phyloP scores from a whole-genome alignment of 2,329 filamentous ascomycete genomes.

The Magnaporthiopsis rhizophila region DNA sequence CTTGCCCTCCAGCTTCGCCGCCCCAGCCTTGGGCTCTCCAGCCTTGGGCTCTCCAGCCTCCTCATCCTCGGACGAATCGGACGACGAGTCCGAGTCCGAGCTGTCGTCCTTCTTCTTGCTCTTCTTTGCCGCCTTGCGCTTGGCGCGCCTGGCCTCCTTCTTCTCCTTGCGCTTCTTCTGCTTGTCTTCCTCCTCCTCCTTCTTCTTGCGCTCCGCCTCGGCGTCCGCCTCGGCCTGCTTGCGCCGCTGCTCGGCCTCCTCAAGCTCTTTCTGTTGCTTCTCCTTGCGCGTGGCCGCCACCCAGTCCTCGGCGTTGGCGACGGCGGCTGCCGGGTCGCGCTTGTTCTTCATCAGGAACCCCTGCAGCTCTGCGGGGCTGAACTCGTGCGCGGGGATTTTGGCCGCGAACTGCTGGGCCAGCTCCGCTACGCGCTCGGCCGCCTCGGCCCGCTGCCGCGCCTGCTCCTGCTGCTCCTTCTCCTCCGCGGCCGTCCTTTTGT shows the following conservation, averaged over 20 bases:
- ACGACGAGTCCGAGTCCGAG: conserved; percentile 10
- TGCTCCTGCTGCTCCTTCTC: conserved; percentile 19
- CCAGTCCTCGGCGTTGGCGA: conserved; percentile 40
- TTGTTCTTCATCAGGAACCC: conserved; percentile 51
- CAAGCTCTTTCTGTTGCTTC: conserved; percentile 36
- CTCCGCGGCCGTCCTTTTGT: conserved; percentile 21
- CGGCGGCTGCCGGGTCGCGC: conserved; percentile 38
- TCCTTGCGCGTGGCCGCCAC: conserved; percentile 39
- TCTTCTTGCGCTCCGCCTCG: conserved; percentile 22
- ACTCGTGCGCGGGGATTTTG: conserved; percentile 45
- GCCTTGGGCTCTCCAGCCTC: neutral
- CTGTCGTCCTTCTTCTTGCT: conserved; percentile 15
- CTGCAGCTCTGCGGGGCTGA: conserved; percentile 54
- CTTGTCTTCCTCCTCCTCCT: conserved; percentile 16
- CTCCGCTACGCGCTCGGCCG: conserved; percentile 30
- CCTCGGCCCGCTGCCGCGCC: conserved; percentile 24
- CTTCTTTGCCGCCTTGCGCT: conserved; percentile 21
- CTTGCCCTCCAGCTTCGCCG: too few relatives aligned
- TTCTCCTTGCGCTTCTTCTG: conserved; percentile 14
- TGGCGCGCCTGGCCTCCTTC: conserved; percentile 12
- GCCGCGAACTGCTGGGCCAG: conserved; percentile 41
- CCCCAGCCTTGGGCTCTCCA: too few relatives aligned
- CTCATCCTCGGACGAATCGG: conserved; percentile 11
- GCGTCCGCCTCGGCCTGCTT: conserved; percentile 28
- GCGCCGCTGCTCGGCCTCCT: conserved; percentile 32